phyloP scores from a whole-genome alignment of 2,329 filamentous ascomycete genomes.

The Nemania sp. region DNA sequence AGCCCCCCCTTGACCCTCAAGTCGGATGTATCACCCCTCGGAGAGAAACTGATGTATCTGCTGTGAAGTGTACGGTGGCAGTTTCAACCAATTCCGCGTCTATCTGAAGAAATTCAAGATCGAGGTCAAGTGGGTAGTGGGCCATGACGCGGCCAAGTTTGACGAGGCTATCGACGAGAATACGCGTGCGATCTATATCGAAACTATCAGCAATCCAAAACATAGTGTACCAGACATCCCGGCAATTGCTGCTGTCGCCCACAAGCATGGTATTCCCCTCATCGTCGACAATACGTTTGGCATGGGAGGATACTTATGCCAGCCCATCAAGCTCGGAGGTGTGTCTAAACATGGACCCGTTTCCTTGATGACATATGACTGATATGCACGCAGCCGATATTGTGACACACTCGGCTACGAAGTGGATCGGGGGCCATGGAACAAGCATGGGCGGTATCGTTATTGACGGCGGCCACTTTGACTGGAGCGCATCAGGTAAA shows the following conservation, averaged over 20 bases:
- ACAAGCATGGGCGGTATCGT: constrained; percentile 72
- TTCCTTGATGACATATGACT: constrained; percentile 13
- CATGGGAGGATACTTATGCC: constrained; percentile 68
- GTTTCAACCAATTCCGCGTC: constrained; percentile 46
- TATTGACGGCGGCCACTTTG: constrained; percentile 71
- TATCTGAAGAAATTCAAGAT: constrained; percentile 46
- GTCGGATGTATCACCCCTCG: background rate
- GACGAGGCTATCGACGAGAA: constrained; percentile 41
- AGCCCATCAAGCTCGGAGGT: constrained; percentile 67
- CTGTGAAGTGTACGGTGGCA: constrained; percentile 43
- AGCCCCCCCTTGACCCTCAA: constrained; percentile 16
- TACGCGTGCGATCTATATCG: constrained; percentile 40
- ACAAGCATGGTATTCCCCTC: constrained; percentile 42
- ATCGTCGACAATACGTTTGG: constrained; percentile 73
- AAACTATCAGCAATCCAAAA: constrained; percentile 42
- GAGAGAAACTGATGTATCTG: constrained; percentile 14
- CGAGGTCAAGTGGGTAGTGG: constrained; percentile 44
- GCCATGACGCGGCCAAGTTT: constrained; percentile 39
- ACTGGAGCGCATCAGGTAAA: constrained; percentile 70
- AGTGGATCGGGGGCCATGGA: constrained; percentile 76
- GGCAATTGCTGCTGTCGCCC: constrained; percentile 66
- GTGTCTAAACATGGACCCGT: constrained; percentile 8
- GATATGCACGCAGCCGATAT: constrained; percentile 59
- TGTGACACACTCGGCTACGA: constrained; percentile 71
- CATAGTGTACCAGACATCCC: constrained; percentile 65